Base-by-base conservation (phyloP, 2,329 filamentous ascomycete genomes). In the Rhinocladiella similis region DNA sequence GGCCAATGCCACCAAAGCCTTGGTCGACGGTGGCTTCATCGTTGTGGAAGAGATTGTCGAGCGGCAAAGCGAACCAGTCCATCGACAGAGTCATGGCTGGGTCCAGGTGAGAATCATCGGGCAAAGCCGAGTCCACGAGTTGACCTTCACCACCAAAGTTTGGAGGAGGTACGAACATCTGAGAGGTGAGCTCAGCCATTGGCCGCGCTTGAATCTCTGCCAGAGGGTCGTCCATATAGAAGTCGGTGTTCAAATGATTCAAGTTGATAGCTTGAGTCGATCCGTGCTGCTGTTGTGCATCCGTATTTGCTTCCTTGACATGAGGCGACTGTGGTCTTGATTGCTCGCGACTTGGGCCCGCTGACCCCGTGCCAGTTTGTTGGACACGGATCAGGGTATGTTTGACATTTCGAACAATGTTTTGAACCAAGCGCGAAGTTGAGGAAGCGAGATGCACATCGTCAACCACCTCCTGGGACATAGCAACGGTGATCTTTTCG, bases 361-460 rank as follows among this genome's bases (percentile, higher is more conserved):
- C 68, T 14, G 62, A 64, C 19, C 55, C 54, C n/a, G 56, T 60
- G 13, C 56, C 56, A 18, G 53, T 51, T 38, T 61, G 56, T 25
- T 63, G 63, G 18, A 66, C 60, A 5, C 64, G 63, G n/a, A 66
- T 64, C 61, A 66, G 54, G 2, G 59, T 64, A 25, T 62, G 53
- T 35, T 65, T 63, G 27, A 66, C 63, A 33, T 65, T 61, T 18
- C 56, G 47, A 25, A 63, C 85, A 13, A 87, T 75, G 2, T 80
- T 79, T 60, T 84, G 78, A 13, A 86, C 75, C 14, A 86, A 75
- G 42, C 83, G 81, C 12, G 84, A 83, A 56, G 86, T 85, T 20
- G 82, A 81, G 61, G 83, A 80, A 47, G 80, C 82, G 2, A 87
- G 77, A 67, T 87, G 84, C 14, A 87, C 83, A 64, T 87, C 84